A percentile compares a stretch with the other conserved stretches of the same genome.
Conservation (phyloP, 2,329 filamentous ascomycete genomes). For the Coniella lustricola region DNA sequence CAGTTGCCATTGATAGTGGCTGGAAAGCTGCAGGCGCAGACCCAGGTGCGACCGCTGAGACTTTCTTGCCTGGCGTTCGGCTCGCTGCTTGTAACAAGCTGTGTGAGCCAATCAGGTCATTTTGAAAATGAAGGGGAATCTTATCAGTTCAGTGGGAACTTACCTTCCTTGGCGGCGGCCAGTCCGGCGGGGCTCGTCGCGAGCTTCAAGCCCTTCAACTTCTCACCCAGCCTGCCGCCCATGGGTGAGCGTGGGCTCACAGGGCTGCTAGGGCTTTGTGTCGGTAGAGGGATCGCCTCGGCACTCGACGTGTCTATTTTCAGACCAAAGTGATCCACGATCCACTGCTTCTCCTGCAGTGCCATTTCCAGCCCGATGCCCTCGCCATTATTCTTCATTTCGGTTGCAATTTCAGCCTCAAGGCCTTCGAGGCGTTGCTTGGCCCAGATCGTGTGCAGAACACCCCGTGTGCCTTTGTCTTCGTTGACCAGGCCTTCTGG, state of each 20-base stretch:
- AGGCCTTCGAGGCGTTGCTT: slow-evolving; percentile 72
- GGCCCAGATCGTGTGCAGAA: slow-evolving; percentile 86
- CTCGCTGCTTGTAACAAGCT: neutral
- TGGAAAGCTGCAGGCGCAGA: slow-evolving; percentile 50
- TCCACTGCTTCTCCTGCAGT: slow-evolving; percentile 76
- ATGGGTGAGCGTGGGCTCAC: slow-evolving; percentile 48
- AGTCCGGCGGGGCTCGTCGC: slow-evolving; percentile 66
- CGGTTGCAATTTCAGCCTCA: slow-evolving; percentile 67
- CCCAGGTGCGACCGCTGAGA: slow-evolving; percentile 26
- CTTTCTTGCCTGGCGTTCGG: slow-evolving; percentile 5
- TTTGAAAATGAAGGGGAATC: neutral
- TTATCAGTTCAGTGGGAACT: slow-evolving; percentile 17
- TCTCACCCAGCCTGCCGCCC: slow-evolving; percentile 67
- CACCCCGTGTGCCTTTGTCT: slow-evolving; percentile 66
- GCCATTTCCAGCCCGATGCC: slow-evolving; percentile 81
- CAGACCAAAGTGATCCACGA: slow-evolving; percentile 72
- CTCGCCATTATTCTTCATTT: slow-evolving; percentile 68
- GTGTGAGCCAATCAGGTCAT: slow-evolving; percentile 25
- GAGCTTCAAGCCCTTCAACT: slow-evolving; percentile 70
- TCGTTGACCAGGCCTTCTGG: slow-evolving; percentile 65
- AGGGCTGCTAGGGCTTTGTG: slow-evolving; percentile 23
- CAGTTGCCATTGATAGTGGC: slow-evolving; percentile 22
- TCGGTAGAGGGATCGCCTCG: slow-evolving; percentile 15
- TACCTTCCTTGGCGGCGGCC: slow-evolving; percentile 45
- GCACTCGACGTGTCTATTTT: slow-evolving; percentile 29